Evolutionary conservation across 495 filamentous ascomycete species (phyloP), one percentile per base, ranked within the genome.

Genomic region (Xylaria acuta): DNA sequence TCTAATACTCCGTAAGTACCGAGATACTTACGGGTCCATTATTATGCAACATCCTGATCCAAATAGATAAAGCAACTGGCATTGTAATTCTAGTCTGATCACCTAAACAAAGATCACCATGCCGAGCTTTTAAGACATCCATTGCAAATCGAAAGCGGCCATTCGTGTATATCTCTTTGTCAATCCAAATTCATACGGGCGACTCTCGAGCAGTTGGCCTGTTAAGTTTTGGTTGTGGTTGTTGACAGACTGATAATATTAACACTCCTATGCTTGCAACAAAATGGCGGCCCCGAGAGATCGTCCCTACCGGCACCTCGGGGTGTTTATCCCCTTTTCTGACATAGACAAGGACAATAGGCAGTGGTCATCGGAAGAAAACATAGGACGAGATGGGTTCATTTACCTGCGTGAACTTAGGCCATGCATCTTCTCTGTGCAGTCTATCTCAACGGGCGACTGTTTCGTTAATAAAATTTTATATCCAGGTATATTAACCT

Each of bases 141-240:
- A 18, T 64, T 64, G n/a, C 43, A 16, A 34, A 64, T 8, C 60
- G 60, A 64, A 64, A 64, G 60, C 60, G 38, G 60, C n/a, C 22
- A 18, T 25, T 18, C 6, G 22, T 8, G 22, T 43, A 18, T 43
- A 30, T 41, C 12, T 27, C 60, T 43, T 64, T 64, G 38, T 64
- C 60, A 25, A 27, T 2, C 9, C n/a, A 43, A 6, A 25, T 43
- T 1, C 11, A 27, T 11, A 9, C n/a, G 12, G 43, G 38, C 1
- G 22, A 18, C 12, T 18, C 14, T 30, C 38, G 4, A 7, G 30
- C 7, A 41, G 11, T 64, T 43, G 5, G 22, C 38, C 22, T 2
- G 36, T 43, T 16, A 38, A 38, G 2, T 22, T 18, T n/a, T 1
- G 16, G 30, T 34, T 40, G 12, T 27, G 36, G 0, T 6, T 20